These are phyloP conservation scores for Theobroma cacao DNA, from an alignment of 345 rosid species.

Conservation along the genomic window DNA sequence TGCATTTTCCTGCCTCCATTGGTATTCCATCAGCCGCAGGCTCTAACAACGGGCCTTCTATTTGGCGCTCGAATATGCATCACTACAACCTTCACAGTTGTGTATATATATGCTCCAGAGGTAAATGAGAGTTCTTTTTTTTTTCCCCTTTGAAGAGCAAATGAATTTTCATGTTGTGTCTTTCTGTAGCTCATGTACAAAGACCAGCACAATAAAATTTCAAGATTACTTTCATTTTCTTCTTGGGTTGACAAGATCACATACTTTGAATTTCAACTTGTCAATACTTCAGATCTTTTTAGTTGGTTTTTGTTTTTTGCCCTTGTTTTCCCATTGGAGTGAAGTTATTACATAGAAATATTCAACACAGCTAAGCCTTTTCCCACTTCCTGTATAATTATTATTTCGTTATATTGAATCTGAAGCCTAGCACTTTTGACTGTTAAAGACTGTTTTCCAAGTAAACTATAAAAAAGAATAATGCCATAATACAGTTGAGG, in stretches of 20 bases:
- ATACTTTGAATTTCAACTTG: background rate
- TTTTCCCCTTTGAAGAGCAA: background rate
- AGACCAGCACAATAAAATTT: background rate
- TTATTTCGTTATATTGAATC: background rate
- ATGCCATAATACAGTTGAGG: background rate
- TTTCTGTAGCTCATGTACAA: background rate
- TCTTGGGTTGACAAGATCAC: background rate
- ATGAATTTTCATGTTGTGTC: background rate
- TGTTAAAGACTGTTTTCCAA: background rate
- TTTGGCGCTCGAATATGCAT: conserved; percentile 88
- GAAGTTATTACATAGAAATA: background rate
- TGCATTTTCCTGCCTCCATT: conserved; percentile 77
- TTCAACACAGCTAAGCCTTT: background rate
- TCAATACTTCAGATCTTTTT: background rate
- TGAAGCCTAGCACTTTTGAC: background rate
- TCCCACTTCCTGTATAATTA: background rate
- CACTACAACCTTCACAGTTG: conserved; percentile 66
- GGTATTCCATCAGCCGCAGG: conserved; percentile 53
- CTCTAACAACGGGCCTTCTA: conserved; percentile 65
- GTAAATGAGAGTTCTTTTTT: conserved; percentile 28
- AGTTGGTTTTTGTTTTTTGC: background rate
- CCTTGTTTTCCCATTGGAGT: background rate
- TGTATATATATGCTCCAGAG: conserved; percentile 91
- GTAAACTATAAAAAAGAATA: background rate
- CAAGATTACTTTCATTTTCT: background rate